Base-by-base conservation (phyloP, 768 basidiomycete genomes). In the Naganishia friedmannii region DNA sequence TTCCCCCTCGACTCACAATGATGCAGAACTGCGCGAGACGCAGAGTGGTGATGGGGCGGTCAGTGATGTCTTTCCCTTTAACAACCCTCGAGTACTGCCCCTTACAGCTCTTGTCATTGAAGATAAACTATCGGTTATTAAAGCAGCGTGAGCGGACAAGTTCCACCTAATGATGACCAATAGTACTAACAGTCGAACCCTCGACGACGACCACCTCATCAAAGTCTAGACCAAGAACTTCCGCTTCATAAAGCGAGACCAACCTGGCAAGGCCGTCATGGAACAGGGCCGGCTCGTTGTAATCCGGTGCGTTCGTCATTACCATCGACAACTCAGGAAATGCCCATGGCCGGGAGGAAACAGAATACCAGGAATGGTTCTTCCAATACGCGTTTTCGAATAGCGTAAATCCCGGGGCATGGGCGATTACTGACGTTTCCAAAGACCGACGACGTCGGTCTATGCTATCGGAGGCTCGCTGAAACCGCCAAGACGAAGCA, bases 101-200 rank as follows among this genome's bases (percentile, higher is more conserved):
- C 75, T 69, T 66, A 74, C 75, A 77, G 32, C 69, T 70, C 31
- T 71, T 63, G 60, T 77, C 76, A 53, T 77, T 74, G 69, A 72
- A 72, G 32, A 77, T 74, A 31, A 77, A 37, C 75, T 76, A 48
- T 13, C 51, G 10, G 53, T 21, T 12, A 53, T 19, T 17, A 28
- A 3, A 55, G n/a, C 23, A 55, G 15, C 28, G 37, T 26, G 3
- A 63, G 29, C 31, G 10, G 31, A 3, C 6, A 5, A 13, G 45
- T 12, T 12, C 34, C 15, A 23, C 23, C 23, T n/a, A 4, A 26
- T n/a, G 3, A 23, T 21, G n/a, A 7, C n/a, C 15, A 42, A 23
- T n/a, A 1, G n/a, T 12, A 70, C 73, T 66, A 56, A 76, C 75
- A 51, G 73, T 71, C 7, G 71, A 70, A 39, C 70, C 69, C 19